These are phyloP conservation scores for Podospora pseudopauciseta DNA, from an alignment of 495 filamentous ascomycete species.

Conservation along the genomic window DNA sequence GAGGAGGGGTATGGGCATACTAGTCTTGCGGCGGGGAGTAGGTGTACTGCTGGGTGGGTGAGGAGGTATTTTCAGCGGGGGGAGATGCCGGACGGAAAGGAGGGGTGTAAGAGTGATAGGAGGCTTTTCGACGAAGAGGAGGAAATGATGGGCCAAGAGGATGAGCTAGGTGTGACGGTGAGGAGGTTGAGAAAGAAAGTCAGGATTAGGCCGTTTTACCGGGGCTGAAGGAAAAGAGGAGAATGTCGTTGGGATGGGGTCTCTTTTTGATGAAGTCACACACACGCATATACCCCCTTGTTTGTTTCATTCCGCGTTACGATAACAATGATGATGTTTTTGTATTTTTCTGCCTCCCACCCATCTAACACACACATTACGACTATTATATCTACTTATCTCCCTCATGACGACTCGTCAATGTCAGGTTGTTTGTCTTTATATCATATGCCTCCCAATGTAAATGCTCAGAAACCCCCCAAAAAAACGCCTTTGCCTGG, in stretches of 20 bases:
- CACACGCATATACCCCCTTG: not conserved
- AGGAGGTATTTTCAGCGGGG: slow-evolving; percentile 38
- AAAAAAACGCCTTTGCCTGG: not conserved
- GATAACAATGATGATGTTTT: not conserved
- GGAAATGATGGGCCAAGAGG: slow-evolving; percentile 2
- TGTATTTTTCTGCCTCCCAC: not conserved
- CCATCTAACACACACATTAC: not conserved
- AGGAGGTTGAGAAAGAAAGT: not conserved
- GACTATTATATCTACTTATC: not conserved
- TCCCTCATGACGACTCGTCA: not conserved
- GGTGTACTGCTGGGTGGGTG: slow-evolving; percentile 35
- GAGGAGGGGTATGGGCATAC: slow-evolving; percentile 48
- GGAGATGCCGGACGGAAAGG: slow-evolving; percentile 25
- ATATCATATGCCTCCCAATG: not conserved
- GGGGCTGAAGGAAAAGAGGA: not conserved
- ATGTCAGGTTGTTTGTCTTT: not conserved
- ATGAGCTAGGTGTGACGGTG: not conserved
- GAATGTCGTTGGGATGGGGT: not conserved
- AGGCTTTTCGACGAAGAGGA: slow-evolving; percentile 21
- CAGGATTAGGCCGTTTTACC: not conserved
- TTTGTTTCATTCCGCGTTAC: not conserved
- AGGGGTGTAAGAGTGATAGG: slow-evolving; percentile 34
- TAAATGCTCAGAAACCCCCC: not conserved
- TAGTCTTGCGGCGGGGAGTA: slow-evolving; percentile 32
- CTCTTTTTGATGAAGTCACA: not conserved